phyloP scores from a whole-genome alignment of 164 flowering plant genomes.

The Liquidambar formosana region DNA sequence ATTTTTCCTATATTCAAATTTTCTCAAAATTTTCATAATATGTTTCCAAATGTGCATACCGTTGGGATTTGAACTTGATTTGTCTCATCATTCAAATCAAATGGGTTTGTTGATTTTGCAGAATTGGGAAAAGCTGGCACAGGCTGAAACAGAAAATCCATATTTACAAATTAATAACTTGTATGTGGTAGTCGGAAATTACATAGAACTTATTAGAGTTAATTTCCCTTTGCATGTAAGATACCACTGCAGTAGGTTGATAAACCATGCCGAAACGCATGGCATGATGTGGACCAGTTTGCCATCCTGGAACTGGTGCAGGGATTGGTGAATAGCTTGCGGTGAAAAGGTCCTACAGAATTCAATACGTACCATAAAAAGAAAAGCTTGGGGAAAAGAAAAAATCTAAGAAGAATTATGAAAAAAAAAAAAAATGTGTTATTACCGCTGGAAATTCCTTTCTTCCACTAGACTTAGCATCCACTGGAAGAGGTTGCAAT shows the following conservation, averaged over 20 bases:
- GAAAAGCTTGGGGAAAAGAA: background rate
- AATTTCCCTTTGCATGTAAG: background rate
- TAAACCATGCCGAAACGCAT: slow-evolving; percentile 37
- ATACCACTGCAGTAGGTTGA: slow-evolving; percentile 31
- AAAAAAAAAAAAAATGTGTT: background rate
- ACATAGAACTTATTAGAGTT: background rate
- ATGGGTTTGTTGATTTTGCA: slow-evolving; percentile 45
- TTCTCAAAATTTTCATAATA: too few species aligned
- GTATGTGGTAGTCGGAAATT: background rate
- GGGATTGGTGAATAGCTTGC: slow-evolving; percentile 26
- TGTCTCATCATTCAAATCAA: slow-evolving; percentile 35
- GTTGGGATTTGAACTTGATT: slow-evolving; percentile 24
- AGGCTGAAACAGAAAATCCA: slow-evolving; percentile 26
- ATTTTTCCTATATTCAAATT: too few species aligned
- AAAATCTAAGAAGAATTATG: background rate
- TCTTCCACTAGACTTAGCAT: slow-evolving; percentile 29
- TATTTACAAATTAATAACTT: background rate
- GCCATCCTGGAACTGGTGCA: slow-evolving; percentile 39
- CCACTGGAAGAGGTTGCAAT: slow-evolving; percentile 11
- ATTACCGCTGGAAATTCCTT: slow-evolving; percentile 53
- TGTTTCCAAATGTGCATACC: slow-evolving; percentile 30
- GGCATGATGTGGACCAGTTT: slow-evolving; percentile 28
- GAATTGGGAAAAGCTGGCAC: slow-evolving; percentile 22
- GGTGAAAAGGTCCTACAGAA: slow-evolving; percentile 54
- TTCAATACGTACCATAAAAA: background rate